These are phyloP conservation scores for Neonectria magnoliae DNA, from an alignment of 2,329 filamentous ascomycete genomes.

Conservation along the genomic window DNA sequence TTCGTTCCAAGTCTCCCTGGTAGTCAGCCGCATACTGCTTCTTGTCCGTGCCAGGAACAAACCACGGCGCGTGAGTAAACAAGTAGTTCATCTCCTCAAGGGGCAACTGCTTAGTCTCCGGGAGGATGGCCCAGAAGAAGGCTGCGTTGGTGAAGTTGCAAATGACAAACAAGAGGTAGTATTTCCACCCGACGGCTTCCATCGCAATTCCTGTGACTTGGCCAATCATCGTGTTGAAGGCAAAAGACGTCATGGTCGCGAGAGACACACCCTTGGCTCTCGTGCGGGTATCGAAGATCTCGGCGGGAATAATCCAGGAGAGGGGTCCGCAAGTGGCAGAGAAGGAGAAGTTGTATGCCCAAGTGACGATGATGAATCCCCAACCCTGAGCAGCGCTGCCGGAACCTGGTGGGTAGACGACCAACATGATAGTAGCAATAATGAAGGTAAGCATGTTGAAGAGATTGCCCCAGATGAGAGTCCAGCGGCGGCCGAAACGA, in stretches of 20 bases:
- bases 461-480: slow-evolving; percentile 77
- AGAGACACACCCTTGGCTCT: slow-evolving; percentile 78
- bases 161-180: slow-evolving; percentile 54
- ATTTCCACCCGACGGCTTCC: slow-evolving; percentile 53
- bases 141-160: slow-evolving; percentile 65
- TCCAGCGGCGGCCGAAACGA: slow-evolving; percentile 75
- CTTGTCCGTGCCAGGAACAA: slow-evolving; percentile 66
- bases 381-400: slow-evolving; percentile 62
- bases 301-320: slow-evolving; percentile 68
- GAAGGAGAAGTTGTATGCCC: slow-evolving; percentile 84
- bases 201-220: slow-evolving; percentile 66
- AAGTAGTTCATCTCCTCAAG: slow-evolving; percentile 75
- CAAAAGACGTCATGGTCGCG: slow-evolving; percentile 77
- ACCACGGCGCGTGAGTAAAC: slow-evolving; percentile 69
- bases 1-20: slow-evolving; percentile 63
- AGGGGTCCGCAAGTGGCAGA: slow-evolving; percentile 75
- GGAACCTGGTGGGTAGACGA: slow-evolving; percentile 64
- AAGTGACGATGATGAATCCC: slow-evolving; percentile 78
- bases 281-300: slow-evolving; percentile 81
- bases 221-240: slow-evolving; percentile 80
- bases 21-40: slow-evolving; percentile 42
- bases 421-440: slow-evolving; percentile 64
- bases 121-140: slow-evolving; percentile 71
- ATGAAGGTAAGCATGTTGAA: slow-evolving; percentile 78
- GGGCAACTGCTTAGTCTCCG: slow-evolving; percentile 70